phyloP scores from a whole-genome alignment of 1,284 basidiomycete genomes.

The Porodaedalea pini region DNA sequence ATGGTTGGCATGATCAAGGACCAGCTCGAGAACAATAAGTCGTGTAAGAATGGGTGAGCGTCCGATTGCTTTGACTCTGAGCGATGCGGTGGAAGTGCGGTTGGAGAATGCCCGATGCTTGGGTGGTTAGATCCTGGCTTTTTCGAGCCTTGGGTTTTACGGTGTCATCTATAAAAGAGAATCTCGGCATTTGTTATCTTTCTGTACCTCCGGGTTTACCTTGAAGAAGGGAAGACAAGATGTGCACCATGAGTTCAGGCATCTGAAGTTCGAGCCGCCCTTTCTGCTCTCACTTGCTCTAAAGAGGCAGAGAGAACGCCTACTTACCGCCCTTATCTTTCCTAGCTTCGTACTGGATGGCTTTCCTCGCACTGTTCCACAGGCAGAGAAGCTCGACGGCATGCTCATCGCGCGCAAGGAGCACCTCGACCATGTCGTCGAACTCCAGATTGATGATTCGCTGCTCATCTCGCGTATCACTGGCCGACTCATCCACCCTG shows the following conservation, averaged over 20 bases:
- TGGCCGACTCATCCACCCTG: conserved; percentile 89
- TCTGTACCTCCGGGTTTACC: too few species aligned
- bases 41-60: conserved; percentile 90
- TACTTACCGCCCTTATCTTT: not conserved
- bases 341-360: conserved; percentile 94
- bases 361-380: conserved; percentile 97
- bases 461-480: conserved; percentile 97
- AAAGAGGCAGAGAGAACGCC: not conserved
- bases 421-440: conserved; percentile 87
- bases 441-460: conserved; percentile 91
- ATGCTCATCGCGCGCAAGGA: conserved; percentile 86
- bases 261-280: not conserved
- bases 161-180: too few species aligned
- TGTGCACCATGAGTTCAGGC: not conserved
- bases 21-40: conserved; percentile 90
- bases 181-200: too few species aligned
- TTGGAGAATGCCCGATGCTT: not conserved
- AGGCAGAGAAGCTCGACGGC: conserved; percentile 92
- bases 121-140: not conserved
- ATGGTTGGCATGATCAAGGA: conserved; percentile 98
- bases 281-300: not conserved
- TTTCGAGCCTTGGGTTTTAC: too few species aligned
- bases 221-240: not conserved
- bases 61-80: conserved; percentile 16
- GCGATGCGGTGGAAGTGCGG: conserved; percentile 2